Percentiles rank a stretch among this genome's conserved stretches.
phyloP scores from a whole-genome alignment of 2,329 filamentous ascomycete species.

The Colletotrichum sp. region DNA sequence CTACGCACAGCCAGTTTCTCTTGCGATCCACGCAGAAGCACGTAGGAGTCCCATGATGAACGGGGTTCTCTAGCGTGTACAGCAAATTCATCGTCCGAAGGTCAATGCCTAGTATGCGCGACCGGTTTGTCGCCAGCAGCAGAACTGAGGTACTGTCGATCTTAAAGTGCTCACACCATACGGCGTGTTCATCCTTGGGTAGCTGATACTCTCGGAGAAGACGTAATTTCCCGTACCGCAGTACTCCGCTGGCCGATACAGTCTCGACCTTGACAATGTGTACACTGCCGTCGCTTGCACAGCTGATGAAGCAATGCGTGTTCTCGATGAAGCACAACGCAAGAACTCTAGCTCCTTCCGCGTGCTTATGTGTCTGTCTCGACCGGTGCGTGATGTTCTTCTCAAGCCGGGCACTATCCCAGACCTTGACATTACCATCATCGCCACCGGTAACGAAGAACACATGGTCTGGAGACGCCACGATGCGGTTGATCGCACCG shows the following conservation, averaged over 20 bases:
- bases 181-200: slow-evolving; percentile 73
- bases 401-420: slow-evolving; percentile 90
- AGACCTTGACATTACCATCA: slow-evolving; percentile 89
- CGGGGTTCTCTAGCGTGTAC: slow-evolving; percentile 83
- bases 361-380: slow-evolving; percentile 83
- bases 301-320: slow-evolving; percentile 92
- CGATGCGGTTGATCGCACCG: slow-evolving; percentile 80
- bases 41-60: slow-evolving; percentile 90
- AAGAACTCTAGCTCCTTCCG: slow-evolving; percentile 73
- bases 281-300: slow-evolving; percentile 87
- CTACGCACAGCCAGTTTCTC: slow-evolving; percentile 88
- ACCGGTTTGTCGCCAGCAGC: slow-evolving; percentile 84
- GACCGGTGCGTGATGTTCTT: slow-evolving; percentile 89
- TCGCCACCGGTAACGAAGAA: slow-evolving; percentile 96
- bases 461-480: slow-evolving; percentile 84
- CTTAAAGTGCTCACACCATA: slow-evolving; percentile 94
- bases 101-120: slow-evolving; percentile 83
- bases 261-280: slow-evolving; percentile 84
- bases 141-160: slow-evolving; percentile 82
- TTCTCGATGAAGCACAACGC: slow-evolving; percentile 91
- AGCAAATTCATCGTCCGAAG: slow-evolving; percentile 84
- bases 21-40: slow-evolving; percentile 89
- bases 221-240: slow-evolving; percentile 79
- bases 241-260: slow-evolving; percentile 49
- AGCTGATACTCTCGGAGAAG: slow-evolving; percentile 84